A percentile compares a stretch with the other conserved stretches of the same genome.
Evolutionary conservation across 2,329 filamentous ascomycete genomes (phyloP).

Genomic region (Botrytis elliptica): DNA sequence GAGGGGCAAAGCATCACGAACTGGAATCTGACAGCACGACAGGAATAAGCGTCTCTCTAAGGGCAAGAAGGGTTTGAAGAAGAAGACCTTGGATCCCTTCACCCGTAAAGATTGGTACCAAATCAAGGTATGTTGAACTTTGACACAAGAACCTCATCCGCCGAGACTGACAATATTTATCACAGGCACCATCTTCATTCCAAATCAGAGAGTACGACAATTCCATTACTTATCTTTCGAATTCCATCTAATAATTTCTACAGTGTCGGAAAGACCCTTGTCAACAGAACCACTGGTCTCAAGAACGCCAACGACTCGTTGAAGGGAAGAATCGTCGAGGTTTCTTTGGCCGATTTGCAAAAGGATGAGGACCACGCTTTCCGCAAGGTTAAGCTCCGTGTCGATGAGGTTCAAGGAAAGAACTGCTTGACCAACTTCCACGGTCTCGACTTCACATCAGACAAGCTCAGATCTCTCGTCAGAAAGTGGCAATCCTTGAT

Average conservation of each 20-base stretch:
- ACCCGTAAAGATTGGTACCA: constrained; percentile 99
- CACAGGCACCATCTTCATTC: constrained; percentile 89
- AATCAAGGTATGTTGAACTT: constrained; percentile 69
- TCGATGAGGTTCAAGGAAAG: constrained; percentile 99
- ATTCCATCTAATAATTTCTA: constrained; percentile 41
- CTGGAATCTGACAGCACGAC: constrained; percentile 36
- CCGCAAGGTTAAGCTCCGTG: constrained; percentile 98
- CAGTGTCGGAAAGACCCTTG: constrained; percentile 99
- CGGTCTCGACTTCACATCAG: constrained; percentile 99
- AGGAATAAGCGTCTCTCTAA: constrained; percentile 99
- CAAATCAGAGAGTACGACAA: constrained; percentile 80
- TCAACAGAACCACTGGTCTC: constrained; percentile 98
- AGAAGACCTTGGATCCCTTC: constrained; percentile 97
- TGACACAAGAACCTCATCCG: constrained; percentile 1
- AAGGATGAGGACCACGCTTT: constrained; percentile 99
- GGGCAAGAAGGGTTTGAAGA: constrained; percentile 99
- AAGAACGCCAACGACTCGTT: constrained; percentile 99
- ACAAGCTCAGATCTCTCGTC: constrained; percentile 98
- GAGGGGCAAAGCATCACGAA: constrained; percentile 29
- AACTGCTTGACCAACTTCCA: constrained; percentile 99
- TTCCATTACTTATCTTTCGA: constrained; percentile 22
- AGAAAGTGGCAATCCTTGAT: constrained; percentile 99
- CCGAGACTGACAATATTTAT: constrained; percentile 33
- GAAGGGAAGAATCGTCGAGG: constrained; percentile 98
- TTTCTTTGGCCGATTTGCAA: constrained; percentile 97